Percentiles rank a stretch among this genome's conserved stretches.
These are phyloP conservation scores for Pseudotsuga menziesii DNA, from an alignment of 75 land plant species.

Conservation along the genomic window DNA sequence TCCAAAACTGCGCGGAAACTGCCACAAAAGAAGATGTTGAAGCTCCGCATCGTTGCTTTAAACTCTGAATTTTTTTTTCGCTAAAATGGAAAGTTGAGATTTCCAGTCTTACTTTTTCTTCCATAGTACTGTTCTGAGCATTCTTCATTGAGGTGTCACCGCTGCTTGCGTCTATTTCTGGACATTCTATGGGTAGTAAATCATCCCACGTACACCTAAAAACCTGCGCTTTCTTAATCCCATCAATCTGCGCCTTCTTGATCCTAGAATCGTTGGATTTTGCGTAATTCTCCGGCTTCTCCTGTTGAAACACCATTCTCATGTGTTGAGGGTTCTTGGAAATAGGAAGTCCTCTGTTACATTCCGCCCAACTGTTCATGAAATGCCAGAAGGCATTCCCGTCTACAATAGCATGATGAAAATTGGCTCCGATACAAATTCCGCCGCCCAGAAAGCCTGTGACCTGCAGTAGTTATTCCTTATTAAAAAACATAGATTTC, in stretches of 20 bases:
- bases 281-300: neutral
- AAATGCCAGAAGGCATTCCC: constrained; percentile 37
- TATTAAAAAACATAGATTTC: too few relatives aligned
- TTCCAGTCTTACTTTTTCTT: neutral
- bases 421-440: constrained; percentile 24
- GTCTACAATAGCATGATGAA: constrained; percentile 22
- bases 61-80: neutral
- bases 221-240: neutral
- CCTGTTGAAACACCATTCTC: neutral
- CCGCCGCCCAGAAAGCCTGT: constrained; percentile 35
- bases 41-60: neutral
- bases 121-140: neutral
- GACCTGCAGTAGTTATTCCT: constrained; percentile 8
- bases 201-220: neutral
- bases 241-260: neutral
- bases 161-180: neutral
- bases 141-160: neutral
- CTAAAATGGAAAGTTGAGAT: neutral
- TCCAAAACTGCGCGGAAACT: constrained; percentile 37
- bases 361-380: too few relatives aligned
- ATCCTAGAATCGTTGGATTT: too few relatives aligned
- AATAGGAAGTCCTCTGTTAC: neutral
- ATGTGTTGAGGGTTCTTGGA: neutral
- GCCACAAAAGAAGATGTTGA: constrained; percentile 22
- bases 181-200: constrained; percentile 6